Evolutionary conservation across 2,329 filamentous ascomycete species (phyloP).

Genomic region (Exophiala sideris): DNA sequence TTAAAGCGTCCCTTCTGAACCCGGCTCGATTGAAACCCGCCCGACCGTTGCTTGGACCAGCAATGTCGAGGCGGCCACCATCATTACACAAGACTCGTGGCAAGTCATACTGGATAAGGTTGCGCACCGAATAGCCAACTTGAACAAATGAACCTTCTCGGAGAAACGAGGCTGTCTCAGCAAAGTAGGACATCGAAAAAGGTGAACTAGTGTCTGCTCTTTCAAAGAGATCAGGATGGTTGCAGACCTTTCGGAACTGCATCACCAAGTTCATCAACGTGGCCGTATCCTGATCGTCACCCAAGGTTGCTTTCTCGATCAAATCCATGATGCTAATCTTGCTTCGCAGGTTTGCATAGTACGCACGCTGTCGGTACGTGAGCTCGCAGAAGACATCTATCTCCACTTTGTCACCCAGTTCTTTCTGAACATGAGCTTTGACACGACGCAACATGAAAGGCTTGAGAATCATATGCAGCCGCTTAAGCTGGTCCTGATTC

Average conservation of each 20-base stretch:
- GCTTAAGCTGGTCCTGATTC: constrained; percentile 94
- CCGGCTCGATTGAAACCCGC: constrained; percentile 55
- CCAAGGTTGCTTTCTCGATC: constrained; percentile 92
- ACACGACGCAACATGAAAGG: constrained; percentile 99
- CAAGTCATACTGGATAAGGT: constrained; percentile 76
- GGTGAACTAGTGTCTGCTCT: constrained; percentile 87
- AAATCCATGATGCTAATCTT: constrained; percentile 99
- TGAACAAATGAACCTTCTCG: constrained; percentile 78
- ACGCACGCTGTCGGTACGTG: constrained; percentile 90
- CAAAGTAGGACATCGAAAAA: constrained; percentile 78
- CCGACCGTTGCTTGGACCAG: constrained; percentile 67
- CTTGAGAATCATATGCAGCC: constrained; percentile 97
- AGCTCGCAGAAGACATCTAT: constrained; percentile 93
- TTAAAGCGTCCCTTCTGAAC: constrained; percentile 72
- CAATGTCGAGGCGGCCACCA: constrained; percentile 69
- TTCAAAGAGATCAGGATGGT: constrained; percentile 95
- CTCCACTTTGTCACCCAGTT: constrained; percentile 98
- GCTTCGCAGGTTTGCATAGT: constrained; percentile 88
- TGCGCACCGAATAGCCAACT: constrained; percentile 84
- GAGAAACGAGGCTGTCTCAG: constrained; percentile 91
- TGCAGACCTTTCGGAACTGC: constrained; percentile 99
- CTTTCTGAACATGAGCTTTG: constrained; percentile 99
- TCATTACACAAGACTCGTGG: constrained; percentile 81
- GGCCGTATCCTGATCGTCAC: constrained; percentile 90
- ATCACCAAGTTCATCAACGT: constrained; percentile 99